Conservation (phyloP, 495 filamentous ascomycete genomes). For the Aspergillus diversus region DNA sequence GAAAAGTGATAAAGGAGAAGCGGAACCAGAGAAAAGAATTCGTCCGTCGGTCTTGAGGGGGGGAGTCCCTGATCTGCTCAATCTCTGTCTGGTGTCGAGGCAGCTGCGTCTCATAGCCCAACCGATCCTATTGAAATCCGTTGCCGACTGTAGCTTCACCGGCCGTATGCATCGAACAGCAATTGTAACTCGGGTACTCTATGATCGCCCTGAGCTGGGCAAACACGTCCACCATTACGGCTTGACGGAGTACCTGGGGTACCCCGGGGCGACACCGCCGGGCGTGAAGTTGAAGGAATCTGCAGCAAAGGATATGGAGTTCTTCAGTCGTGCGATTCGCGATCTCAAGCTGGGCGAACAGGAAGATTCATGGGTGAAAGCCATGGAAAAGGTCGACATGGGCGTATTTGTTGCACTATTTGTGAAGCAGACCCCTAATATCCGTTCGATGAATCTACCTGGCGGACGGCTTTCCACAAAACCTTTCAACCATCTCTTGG, state of each 20-base stretch:
- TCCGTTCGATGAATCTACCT: conserved; percentile 24
- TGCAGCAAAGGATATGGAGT: not conserved
- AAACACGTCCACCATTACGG: conserved; percentile 19
- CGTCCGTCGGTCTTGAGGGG: too few relatives aligned
- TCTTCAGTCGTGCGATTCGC: conserved; percentile 15
- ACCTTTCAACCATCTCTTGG: conserved; percentile 23
- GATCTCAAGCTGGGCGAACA: conserved; percentile 12
- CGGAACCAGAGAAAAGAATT: too few relatives aligned
- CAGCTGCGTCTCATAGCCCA: conserved; percentile 29
- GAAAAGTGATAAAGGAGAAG: too few relatives aligned
- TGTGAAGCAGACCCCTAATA: conserved; percentile 29
- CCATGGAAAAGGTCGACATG: conserved; percentile 16
- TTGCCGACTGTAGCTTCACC: conserved; percentile 13
- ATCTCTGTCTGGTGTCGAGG: conserved; percentile 30
- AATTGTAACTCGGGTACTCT: conserved; percentile 24
- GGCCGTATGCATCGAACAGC: conserved; percentile 8
- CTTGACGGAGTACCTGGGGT: too few relatives aligned
- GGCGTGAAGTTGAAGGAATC: not conserved
- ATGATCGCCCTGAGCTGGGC: conserved; percentile 25
- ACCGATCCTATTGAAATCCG: conserved; percentile 27
- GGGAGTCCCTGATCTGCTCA: conserved; percentile 6
- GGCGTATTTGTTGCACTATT: conserved; percentile 25
- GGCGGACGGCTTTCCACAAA: conserved; percentile 13
- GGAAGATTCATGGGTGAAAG: conserved; percentile 13
- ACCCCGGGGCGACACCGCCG: too few relatives aligned